These are phyloP conservation scores for Trifolium dubium DNA, from an alignment of 306 rosid species.

Conservation along the genomic window DNA sequence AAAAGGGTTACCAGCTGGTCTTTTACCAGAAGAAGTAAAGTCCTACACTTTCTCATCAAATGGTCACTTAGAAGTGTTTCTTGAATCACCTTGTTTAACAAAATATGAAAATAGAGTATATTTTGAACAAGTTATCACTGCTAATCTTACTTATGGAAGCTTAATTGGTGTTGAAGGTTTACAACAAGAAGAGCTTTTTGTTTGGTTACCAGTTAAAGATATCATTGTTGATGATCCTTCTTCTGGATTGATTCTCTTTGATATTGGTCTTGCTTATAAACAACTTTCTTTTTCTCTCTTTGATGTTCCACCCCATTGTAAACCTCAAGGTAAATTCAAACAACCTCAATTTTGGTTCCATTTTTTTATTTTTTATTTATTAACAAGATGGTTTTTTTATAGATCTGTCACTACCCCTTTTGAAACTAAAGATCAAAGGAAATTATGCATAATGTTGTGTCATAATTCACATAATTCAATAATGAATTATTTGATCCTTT, in stretches of 20 bases:
- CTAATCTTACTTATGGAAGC: conserved; percentile 85
- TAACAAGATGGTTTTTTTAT: neutral
- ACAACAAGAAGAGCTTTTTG: conserved; percentile 81
- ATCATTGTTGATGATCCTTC: conserved; percentile 77
- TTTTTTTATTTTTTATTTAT: neutral
- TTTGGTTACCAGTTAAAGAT: conserved; percentile 90
- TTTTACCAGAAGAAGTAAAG: conserved; percentile 73
- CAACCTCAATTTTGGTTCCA: neutral
- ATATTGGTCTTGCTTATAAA: conserved; percentile 87
- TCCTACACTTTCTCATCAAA: conserved; percentile 65
- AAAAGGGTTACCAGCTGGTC: conserved; percentile 82
- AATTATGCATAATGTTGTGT: neutral
- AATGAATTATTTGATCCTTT: conserved; percentile 3
- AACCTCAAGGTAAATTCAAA: conserved; percentile 58
- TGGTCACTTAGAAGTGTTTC: conserved; percentile 73
- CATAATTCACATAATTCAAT: conserved; percentile 1
- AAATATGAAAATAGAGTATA: conserved; percentile 76
- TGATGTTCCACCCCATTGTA: conserved; percentile 89
- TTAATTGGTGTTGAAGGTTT: conserved; percentile 82
- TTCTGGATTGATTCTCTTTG: conserved; percentile 81
- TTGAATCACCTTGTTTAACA: conserved; percentile 79
- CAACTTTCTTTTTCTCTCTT: conserved; percentile 84
- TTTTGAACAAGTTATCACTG: conserved; percentile 70
- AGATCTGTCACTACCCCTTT: conserved; percentile 44
- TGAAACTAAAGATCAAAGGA: neutral